phyloP scores from a whole-genome alignment of 2,329 filamentous ascomycete genomes.

The Diaporthe batatas region DNA sequence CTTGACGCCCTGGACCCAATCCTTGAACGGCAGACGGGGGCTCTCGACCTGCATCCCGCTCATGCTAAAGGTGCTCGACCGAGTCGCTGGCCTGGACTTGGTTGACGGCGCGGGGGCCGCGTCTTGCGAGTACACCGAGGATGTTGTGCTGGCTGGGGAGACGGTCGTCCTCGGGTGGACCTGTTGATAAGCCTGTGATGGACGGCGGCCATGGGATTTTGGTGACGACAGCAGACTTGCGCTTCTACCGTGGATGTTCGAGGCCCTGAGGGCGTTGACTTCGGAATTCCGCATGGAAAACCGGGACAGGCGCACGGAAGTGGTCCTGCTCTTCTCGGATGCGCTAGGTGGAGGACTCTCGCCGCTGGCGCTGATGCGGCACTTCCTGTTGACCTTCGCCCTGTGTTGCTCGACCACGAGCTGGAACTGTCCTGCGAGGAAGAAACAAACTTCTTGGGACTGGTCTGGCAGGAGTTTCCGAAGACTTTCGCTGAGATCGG shows the following conservation, averaged over 20 bases:
- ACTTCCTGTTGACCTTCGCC: conserved; percentile 39
- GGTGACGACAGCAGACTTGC: conserved; percentile 30
- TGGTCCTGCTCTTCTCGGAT: conserved; percentile 18
- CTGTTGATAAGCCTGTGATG: conserved; percentile 8
- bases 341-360: not conserved
- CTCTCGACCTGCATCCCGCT: conserved; percentile 39
- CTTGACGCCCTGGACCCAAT: conserved; percentile 41
- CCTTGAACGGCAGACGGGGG: conserved; percentile 40
- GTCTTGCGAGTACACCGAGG: conserved; percentile 39
- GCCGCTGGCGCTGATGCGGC: conserved; percentile 26
- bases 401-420: conserved; percentile 41
- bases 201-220: conserved; percentile 8
- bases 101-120: not conserved
- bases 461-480: conserved; percentile 39
- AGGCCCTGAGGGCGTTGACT: not conserved
- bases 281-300: conserved; percentile 36
- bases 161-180: conserved; percentile 28
- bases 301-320: conserved; percentile 34
- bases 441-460: conserved; percentile 33
- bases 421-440: conserved; percentile 41
- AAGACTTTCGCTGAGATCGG: conserved; percentile 38
- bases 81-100: conserved; percentile 27
- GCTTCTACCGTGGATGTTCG: conserved; percentile 3
- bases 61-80: conserved; percentile 39
- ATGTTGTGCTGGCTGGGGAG: conserved; percentile 34